Base-by-base conservation (phyloP, 768 basidiomycete species). In the Tephrocybe sp. region DNA sequence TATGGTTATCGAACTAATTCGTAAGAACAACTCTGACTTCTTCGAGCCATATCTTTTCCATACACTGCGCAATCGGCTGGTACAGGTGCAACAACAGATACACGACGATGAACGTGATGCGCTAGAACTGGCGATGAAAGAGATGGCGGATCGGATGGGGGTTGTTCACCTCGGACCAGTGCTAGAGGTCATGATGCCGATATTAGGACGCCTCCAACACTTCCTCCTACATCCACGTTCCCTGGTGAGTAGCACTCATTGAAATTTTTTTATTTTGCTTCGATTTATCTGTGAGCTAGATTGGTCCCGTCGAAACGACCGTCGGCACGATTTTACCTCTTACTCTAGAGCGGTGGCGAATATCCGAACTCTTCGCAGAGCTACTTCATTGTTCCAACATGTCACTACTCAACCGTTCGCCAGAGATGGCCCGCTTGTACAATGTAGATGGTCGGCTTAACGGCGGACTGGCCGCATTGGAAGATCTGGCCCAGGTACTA, bases 11-110 rank as follows among this genome's bases (percentile, higher is more conserved):
- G 96, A 98, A 65, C 79, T 97, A 34, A 97, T 98, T 58, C 83
- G 95, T 46, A 94, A 98, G 66, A 98, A 98, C 69, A 98, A 98
- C 67, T 96, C 95, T 33, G 96, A 99, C 67, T 98, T 94, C 65
- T 95, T 97, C 63, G 97, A 99, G 70, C 96, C 95, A 4, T 96
- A 94, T 67, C 78, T 98, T 11, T 98, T 97, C 71, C 95, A 97
- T 63, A 93, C 91, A 1, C 72, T 97, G 37, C 85, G 95, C 43
- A 94, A 94, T 64, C 83, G 93, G 40, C 78, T 98, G 30, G 94
- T 98, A 56, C 84, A 85, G 44, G 80, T 93, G 4, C 93, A 93
- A 62, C 91, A 93, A 59, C 82, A 88, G 43, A 66, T 82, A 28
- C 69, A 77, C 50, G 83, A 84, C 20, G 81, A 87, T 41, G 80